Conservation (phyloP, 805 yeast genomes). For the Lachancea quebecensis region DNA sequence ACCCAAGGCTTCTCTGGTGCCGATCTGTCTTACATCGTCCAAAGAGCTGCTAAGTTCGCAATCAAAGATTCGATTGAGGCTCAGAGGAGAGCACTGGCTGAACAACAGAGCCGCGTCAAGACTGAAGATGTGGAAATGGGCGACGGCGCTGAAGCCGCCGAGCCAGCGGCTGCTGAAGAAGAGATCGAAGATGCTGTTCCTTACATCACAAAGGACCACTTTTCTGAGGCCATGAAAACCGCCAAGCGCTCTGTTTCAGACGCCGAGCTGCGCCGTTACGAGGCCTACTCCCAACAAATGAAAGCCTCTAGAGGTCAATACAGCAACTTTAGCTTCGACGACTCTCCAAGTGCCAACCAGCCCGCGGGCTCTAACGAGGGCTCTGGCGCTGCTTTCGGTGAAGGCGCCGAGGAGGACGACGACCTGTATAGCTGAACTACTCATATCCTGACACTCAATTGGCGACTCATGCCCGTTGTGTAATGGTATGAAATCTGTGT, state of each 20-base stretch:
- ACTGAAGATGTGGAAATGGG: constrained; percentile 41
- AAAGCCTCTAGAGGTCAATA: constrained; percentile 95
- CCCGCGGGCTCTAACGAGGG: constrained; percentile 22
- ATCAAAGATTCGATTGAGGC: constrained; percentile 97
- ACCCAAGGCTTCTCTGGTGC: constrained; percentile 99
- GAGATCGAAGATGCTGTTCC: constrained; percentile 94
- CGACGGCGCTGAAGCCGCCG: constrained; percentile 29
- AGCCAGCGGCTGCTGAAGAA: constrained; percentile 42
- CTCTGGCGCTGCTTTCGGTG: constrained; percentile 41
- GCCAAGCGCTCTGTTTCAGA: constrained; percentile 97
- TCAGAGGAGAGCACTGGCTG: constrained; percentile 39
- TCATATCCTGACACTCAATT: neutral
- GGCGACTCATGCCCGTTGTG: neutral
- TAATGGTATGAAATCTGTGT: neutral
- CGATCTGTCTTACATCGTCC: constrained; percentile 92
- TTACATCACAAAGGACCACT: constrained; percentile 84
- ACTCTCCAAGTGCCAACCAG: constrained; percentile 36
- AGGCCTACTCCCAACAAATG: constrained; percentile 94
- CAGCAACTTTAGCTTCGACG: constrained; percentile 80
- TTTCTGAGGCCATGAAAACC: constrained; percentile 99
- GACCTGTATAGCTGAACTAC: constrained; percentile 48
- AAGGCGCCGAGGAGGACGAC: constrained; percentile 45
- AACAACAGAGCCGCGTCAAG: constrained; percentile 26
- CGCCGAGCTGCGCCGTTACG: constrained; percentile 96
- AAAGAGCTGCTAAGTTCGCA: constrained; percentile 98